Base-by-base conservation (phyloP, 2,329 filamentous ascomycete species). In the Sarocladiaceae sp. region DNA sequence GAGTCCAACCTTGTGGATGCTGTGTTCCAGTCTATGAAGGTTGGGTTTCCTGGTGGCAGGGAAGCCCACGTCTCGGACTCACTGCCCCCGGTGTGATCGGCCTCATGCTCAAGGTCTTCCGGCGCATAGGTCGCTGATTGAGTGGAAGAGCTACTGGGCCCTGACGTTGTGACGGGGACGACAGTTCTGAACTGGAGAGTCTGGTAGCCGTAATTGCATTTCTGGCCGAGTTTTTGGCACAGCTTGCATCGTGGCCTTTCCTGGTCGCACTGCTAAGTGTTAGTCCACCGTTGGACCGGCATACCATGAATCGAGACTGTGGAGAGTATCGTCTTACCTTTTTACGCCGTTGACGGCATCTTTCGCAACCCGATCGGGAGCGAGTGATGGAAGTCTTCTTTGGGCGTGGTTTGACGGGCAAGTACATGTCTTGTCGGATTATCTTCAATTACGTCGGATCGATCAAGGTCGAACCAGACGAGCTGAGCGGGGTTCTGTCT, bases 331-430 rank as follows among this genome's bases (percentile, higher is more conserved):
- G 16, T 15, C 31, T 15, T 20, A 35, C 33, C 33, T 20, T 35
- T 20, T 35, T 35, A 4, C 33, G 11, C 18, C 33, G 33, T 35
- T 35, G 33, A 35, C 33, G 33, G 33, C 33, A 35, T 35, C 6
- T 20, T 20, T 35, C 33, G 33, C 33, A 35, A 6, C 33, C 33
- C 18, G 33, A 18, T 4, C 33, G 33, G 13, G 33, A 35, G 15
- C 33, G 33, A 19, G 33, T 35, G 16, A 35, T 35, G 9, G 9
- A 6, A 18, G 33, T 35, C 33, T 35, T 35, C 16, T 15, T 9
- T 9, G 33, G 33, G 4, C 33, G 33, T 35, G 33, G 33, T 20
- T 19, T 9, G 6, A 15, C 33, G 12, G 33, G 33, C 16, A 7
- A 10, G 15, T 35, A 35, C 33, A 35, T 35, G 9, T 35, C 33